A percentile compares a stretch with the other conserved stretches of the same genome.
Conservation (phyloP, 345 rosid genomes). For the Melastoma malabathricum region DNA sequence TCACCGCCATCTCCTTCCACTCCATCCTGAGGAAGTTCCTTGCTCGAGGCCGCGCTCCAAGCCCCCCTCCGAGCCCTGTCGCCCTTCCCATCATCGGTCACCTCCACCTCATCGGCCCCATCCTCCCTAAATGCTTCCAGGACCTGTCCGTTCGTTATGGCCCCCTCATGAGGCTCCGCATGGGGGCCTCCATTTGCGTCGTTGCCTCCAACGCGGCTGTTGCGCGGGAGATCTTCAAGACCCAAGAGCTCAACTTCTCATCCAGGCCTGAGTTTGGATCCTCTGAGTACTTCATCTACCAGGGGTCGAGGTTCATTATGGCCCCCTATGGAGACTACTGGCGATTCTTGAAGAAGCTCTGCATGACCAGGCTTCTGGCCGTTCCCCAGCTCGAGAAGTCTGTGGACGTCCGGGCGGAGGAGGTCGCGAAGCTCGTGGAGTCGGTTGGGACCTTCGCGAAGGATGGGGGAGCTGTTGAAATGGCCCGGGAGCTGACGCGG, state of each 20-base stretch:
- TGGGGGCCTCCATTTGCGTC: constrained; percentile 15
- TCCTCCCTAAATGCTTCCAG: constrained; percentile 17
- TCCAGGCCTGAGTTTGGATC: constrained; percentile 23
- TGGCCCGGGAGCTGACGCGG: constrained; percentile 18
- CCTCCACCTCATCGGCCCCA: constrained; percentile 21
- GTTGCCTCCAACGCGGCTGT: constrained; percentile 15
- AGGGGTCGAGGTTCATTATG: constrained; percentile 12
- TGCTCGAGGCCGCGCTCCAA: constrained; percentile 2
- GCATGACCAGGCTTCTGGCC: constrained; percentile 19
- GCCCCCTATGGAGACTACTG: constrained; percentile 21
- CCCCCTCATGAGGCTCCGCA: constrained; percentile 20
- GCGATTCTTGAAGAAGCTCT: constrained; percentile 28
- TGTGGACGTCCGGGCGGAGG: constrained; percentile 12
- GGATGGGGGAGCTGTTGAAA: constrained; percentile 19
- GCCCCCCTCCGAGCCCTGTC: constrained; percentile 25
- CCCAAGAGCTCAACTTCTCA: constrained; percentile 18
- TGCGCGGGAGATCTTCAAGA: constrained; percentile 19
- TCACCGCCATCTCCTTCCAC: constrained; percentile 9
- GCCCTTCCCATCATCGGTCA: constrained; percentile 33
- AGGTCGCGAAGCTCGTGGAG: constrained; percentile 13
- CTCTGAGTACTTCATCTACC: constrained; percentile 14
- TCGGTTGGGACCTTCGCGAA: constrained; percentile 9
- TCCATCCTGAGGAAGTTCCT: constrained; percentile 8
- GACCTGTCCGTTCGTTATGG: constrained; percentile 18
- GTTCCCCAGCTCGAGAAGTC: constrained; percentile 18